These are phyloP conservation scores for Adansonia rubrostipa DNA, from an alignment of 441 rosid species.

Conservation along the genomic window DNA sequence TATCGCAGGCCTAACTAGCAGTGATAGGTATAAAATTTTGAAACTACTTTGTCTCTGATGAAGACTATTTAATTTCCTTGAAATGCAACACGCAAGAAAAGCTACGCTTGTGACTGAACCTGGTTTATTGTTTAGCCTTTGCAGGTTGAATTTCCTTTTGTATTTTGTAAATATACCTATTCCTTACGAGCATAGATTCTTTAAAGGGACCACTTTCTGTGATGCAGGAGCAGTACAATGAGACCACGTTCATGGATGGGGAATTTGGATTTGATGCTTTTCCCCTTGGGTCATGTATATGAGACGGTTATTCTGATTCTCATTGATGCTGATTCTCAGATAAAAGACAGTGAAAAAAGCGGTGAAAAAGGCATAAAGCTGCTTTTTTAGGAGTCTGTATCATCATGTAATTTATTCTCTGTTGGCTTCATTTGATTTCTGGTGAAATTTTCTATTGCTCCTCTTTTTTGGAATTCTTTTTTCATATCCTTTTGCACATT, in stretches of 20 bases:
- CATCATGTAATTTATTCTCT: conserved; percentile 13
- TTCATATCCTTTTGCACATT: neutral
- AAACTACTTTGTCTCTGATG: neutral
- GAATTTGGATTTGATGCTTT: conserved; percentile 69
- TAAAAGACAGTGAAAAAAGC: conserved; percentile 10
- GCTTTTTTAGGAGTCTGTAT: conserved; percentile 11
- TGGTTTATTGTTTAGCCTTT: neutral
- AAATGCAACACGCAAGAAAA: neutral
- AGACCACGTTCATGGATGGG: conserved; percentile 49
- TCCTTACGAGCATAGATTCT: neutral
- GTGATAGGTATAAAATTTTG: neutral
- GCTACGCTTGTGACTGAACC: neutral
- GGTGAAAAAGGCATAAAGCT: conserved; percentile 9
- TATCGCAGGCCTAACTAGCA: neutral
- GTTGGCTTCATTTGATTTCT: conserved; percentile 26
- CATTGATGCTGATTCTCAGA: conserved; percentile 17
- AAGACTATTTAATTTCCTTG: neutral
- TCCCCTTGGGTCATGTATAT: conserved; percentile 58
- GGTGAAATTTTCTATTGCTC: conserved; percentile 26
- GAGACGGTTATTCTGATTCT: conserved; percentile 14
- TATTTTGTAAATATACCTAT: neutral
- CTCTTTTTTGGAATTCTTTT: conserved; percentile 17
- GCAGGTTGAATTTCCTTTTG: too few species aligned
- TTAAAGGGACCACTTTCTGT: conserved; percentile 25
- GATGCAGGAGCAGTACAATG: conserved; percentile 63